Evolutionary conservation across 2,329 filamentous ascomycete species (phyloP).

Genomic region (Hypoxylon sp.): DNA sequence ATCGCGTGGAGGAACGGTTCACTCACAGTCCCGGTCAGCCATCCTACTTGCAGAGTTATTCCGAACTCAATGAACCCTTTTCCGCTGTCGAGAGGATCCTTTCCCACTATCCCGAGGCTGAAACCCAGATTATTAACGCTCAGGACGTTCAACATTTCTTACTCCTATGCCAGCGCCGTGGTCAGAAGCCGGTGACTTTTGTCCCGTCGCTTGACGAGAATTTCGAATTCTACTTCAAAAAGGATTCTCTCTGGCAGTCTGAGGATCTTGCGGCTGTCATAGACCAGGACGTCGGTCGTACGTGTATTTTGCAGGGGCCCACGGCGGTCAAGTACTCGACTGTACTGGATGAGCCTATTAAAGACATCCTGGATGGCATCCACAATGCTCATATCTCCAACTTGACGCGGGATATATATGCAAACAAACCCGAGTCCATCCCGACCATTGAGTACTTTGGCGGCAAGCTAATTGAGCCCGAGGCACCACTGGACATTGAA

Average conservation of each 20-base stretch:
- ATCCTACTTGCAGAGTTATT: constrained; percentile 89
- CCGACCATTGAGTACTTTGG: constrained; percentile 96
- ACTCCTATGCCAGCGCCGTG: constrained; percentile 87
- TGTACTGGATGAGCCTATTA: constrained; percentile 90
- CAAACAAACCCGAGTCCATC: constrained; percentile 77
- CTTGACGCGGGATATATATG: constrained; percentile 84
- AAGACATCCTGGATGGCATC: constrained; percentile 92
- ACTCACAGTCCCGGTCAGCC: constrained; percentile 77
- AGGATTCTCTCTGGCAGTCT: constrained; percentile 99
- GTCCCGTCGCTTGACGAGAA: constrained; percentile 95
- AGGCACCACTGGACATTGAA: constrained; percentile 82
- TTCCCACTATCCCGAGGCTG: constrained; percentile 85
- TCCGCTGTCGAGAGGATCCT: constrained; percentile 82
- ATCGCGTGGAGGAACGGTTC: constrained; percentile 96
- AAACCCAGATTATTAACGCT: constrained; percentile 93
- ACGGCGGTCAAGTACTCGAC: constrained; percentile 92
- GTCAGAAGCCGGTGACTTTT: constrained; percentile 97
- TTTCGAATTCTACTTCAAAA: constrained; percentile 99
- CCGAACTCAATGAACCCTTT: constrained; percentile 87
- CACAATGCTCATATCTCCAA: constrained; percentile 88
- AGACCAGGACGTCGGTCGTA: constrained; percentile 93
- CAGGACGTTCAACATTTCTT: constrained; percentile 99
- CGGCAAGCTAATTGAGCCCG: constrained; percentile 81
- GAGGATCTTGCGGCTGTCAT: constrained; percentile 97
- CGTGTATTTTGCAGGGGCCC: constrained; percentile 95